These are phyloP conservation scores for Clonostachys solani DNA, from an alignment of 2,329 filamentous ascomycete species.

Conservation along the genomic window DNA sequence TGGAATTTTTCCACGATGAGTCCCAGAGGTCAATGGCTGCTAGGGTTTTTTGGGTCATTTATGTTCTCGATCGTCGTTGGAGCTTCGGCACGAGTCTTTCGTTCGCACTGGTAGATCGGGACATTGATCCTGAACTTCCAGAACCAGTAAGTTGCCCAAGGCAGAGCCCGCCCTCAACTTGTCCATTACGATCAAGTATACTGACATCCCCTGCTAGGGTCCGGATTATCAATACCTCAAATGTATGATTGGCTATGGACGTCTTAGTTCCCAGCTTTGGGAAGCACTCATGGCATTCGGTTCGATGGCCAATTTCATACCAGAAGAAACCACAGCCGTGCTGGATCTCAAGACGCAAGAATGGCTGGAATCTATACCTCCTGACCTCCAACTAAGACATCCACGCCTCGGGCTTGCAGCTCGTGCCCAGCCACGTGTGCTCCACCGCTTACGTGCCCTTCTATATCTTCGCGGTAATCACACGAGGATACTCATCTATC, in stretches of 20 bases:
- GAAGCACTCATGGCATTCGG: conserved; percentile 32
- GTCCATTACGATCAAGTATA: not conserved
- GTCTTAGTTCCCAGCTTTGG: conserved; percentile 41
- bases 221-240: conserved; percentile 30
- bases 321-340: conserved; percentile 28
- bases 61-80: conserved; percentile 46
- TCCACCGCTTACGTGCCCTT: conserved; percentile 34
- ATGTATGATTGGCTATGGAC: conserved; percentile 42
- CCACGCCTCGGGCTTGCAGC: conserved; percentile 26
- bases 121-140: conserved; percentile 42
- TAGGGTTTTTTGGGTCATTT: conserved; percentile 45
- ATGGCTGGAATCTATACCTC: conserved; percentile 39
- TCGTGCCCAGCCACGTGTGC: conserved; percentile 21
- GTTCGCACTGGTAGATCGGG: conserved; percentile 40
- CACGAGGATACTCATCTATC: conserved; percentile 35
- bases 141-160: conserved; percentile 24
- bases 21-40: conserved; percentile 21
- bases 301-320: conserved; percentile 22
- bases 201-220: not conserved
- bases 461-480: conserved; percentile 40
- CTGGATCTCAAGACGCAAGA: conserved; percentile 36
- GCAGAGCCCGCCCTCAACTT: no score
- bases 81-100: conserved; percentile 46
- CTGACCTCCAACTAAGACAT: conserved; percentile 28
- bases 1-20: conserved; percentile 26